Evolutionary conservation across 2,329 filamentous ascomycete species (phyloP), one percentile per base, ranked within the genome.

Genomic region (Sporothrix humicola): DNA sequence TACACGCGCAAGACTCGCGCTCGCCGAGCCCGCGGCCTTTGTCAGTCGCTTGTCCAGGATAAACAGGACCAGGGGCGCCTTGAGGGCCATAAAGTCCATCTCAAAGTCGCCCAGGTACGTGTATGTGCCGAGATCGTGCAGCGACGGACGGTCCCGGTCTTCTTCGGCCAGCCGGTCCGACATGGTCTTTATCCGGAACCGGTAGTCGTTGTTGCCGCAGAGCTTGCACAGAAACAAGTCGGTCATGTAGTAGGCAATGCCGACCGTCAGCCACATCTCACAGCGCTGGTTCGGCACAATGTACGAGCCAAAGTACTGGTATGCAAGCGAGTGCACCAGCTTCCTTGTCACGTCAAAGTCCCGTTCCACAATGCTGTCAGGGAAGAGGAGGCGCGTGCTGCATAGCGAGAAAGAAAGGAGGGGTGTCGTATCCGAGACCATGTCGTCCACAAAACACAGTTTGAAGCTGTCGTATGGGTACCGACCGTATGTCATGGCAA

Each of bases 381-480:
- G 92, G 78, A 94, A 97, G 0, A 99, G 88, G 0, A 99, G 85
- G 58, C 93, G 90, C 69, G 88, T 95, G 83, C 93, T 98, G 82
- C 94, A 94, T 46, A 99, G 89, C 0, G 95, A 92, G 77, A 99
- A 86, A 0, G 93, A 95, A 48, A 94, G 94, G 9, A 94, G 89
- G 20, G 94, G 89, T 23, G 92, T 86, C 0, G 92, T 92, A 73
- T 97, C 92, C 44, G 89, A 86, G 0, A 91, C 84, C 80, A 96
- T 88, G 80, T 99, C 96, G 78, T 99, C 96, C 20, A 99, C 91
- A 78, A 99, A 99, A 77, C 93, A 95, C 72, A 98, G 84, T 79
- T 97, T 97, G 85, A 97, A 98, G 79, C 92, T 94, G 42, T 93
- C 89, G 80, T 96, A 98, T 0, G 96, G 95, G 80, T 97, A 99